Evolutionary conservation across 2,329 filamentous ascomycete genomes (phyloP), one percentile per base, ranked within the genome.

Genomic region (Penicillium nordicum): DNA sequence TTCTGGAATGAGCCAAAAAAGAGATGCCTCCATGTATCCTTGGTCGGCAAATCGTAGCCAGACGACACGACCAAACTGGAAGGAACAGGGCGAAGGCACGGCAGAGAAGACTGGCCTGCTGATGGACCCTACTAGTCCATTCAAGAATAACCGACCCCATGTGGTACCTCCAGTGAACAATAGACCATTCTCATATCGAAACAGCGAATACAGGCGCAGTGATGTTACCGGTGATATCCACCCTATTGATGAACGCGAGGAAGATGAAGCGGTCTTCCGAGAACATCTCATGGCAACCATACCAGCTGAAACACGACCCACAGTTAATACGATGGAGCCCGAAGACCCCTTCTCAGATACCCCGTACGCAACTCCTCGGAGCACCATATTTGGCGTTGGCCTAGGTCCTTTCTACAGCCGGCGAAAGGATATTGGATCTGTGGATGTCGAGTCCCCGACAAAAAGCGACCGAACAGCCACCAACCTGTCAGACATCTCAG

Each of bases 191-290:
- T 58, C 67, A 6, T 76, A 41, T 23, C 53, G 48, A 21, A 81
- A 80, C 62, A 79, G 82, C 32, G 79, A 82, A 49, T 74, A 72
- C 42, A 75, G 80, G 49, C 71, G 78, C 32, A 79, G 74, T 55
- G 77, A 79, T 18, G 78, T 78, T 8, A 79, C 81, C 32, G 80
- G 80, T 3, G 74, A 78, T 25, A 87, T 87, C 27, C 84, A 86
- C 65, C 82, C 84, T 0, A 88, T 88, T 44, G 84, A 85, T 37
- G 83, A 85, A 66, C 73, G 80, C 12, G 84, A 87, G 57, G 84
- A 86, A 59, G 82, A 85, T 49, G 82, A 84, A 55, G 76, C 76
- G 1, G 56, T 59, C 16, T 57, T 65, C 53, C 55, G 62, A 29
- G 64, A 66, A 50, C 54, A 57, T 21, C 44, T 66, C 2, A 60